Percentiles rank a stretch among this genome's conserved stretches.
Evolutionary conservation across 2,329 filamentous ascomycete genomes (phyloP).

Genomic region (Colletotrichum tamarilloi): DNA sequence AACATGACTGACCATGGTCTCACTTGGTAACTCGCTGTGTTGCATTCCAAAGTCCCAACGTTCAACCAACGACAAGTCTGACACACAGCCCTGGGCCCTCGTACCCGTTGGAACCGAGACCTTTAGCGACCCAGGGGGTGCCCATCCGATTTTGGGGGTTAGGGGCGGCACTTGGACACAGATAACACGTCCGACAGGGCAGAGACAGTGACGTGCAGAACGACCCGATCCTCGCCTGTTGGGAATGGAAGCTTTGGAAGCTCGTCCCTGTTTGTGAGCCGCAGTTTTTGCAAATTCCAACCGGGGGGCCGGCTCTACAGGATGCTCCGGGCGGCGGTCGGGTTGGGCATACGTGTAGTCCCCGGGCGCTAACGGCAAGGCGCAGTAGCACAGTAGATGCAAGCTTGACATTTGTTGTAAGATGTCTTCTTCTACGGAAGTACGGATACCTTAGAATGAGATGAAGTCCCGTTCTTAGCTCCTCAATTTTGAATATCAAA

Average conservation of each 20-base stretch:
- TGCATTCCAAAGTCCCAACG: not conserved
- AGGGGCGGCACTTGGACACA: not conserved
- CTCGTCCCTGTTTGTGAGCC: not conserved
- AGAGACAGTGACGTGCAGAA: not conserved
- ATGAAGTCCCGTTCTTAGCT: not conserved
- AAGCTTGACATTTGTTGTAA: not conserved
- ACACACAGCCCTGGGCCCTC: not conserved
- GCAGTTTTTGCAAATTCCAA: not conserved
- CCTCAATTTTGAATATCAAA: not conserved
- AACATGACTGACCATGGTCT: not conserved
- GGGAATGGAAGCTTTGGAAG: not conserved
- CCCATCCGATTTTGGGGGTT: not conserved
- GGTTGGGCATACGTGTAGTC: not conserved
- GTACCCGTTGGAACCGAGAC: not conserved
- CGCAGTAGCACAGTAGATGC: not conserved
- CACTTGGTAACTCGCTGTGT: not conserved
- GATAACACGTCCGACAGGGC: not conserved
- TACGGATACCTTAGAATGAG: not conserved
- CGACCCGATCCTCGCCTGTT: not conserved
- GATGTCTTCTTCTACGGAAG: not conserved
- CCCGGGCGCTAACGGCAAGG: not conserved
- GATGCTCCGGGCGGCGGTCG: not conserved
- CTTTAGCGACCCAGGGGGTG: conserved; percentile 12
- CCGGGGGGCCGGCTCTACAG: not conserved
- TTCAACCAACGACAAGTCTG: not conserved